These are phyloP conservation scores for Ustilago esculenta DNA, from an alignment of 1,284 basidiomycete species.

Conservation along the genomic window DNA sequence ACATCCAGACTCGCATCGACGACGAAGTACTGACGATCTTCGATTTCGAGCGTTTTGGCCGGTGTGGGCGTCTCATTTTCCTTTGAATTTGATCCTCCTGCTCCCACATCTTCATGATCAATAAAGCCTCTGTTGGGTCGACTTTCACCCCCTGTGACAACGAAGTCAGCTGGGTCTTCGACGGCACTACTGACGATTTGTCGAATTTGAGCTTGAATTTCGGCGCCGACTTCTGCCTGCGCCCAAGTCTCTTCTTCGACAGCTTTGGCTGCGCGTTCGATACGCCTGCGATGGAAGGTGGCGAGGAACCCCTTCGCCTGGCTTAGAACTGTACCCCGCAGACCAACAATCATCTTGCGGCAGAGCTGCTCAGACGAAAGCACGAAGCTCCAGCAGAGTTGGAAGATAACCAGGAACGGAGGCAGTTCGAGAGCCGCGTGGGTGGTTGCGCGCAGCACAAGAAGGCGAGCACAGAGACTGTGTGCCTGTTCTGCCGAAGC, in stretches of 20 bases:
- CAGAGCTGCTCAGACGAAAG: constrained; percentile 84
- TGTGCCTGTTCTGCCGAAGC: constrained; percentile 86
- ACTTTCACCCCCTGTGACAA: constrained; percentile 28
- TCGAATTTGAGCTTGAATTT: constrained; percentile 78
- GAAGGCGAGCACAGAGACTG: constrained; percentile 79
- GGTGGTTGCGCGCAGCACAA: constrained; percentile 74
- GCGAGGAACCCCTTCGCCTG: constrained; percentile 88
- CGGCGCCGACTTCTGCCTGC: constrained; percentile 77
- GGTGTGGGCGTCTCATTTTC: constrained; percentile 1
- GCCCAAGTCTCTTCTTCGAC: constrained; percentile 93
- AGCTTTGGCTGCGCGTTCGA: constrained; percentile 83
- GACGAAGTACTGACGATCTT: constrained; percentile 75
- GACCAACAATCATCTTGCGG: constrained; percentile 87
- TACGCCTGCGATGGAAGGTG: constrained; percentile 82
- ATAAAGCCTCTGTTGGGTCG: not conserved
- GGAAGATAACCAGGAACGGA: constrained; percentile 83
- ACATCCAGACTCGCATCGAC: constrained; percentile 80
- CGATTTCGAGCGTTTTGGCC: constrained; percentile 80
- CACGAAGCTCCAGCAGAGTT: constrained; percentile 87
- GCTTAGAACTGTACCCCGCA: constrained; percentile 70
- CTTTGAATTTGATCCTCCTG: not conserved
- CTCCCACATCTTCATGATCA: not conserved
- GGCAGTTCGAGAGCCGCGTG: constrained; percentile 78
- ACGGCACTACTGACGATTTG: constrained; percentile 83
- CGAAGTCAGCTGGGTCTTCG: constrained; percentile 76